These are phyloP conservation scores for Neoarthrinium moseri DNA, from an alignment of 2,329 filamentous ascomycete genomes.

Conservation along the genomic window DNA sequence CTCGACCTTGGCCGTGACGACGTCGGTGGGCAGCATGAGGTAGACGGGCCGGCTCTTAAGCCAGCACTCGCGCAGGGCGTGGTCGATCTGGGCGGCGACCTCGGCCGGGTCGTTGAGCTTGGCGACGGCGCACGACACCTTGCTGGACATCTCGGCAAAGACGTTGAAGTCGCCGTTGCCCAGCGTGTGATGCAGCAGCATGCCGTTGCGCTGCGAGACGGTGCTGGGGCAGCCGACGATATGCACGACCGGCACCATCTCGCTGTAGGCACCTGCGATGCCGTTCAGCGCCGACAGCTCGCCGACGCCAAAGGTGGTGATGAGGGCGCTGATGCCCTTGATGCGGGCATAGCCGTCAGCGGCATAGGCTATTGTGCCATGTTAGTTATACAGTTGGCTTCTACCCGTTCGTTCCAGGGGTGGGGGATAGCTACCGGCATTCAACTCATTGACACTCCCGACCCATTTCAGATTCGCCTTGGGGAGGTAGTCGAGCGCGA, in stretches of 20 bases:
- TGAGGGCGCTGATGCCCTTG: constrained; percentile 66
- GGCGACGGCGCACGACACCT: constrained; percentile 70
- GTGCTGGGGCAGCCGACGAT: constrained; percentile 53
- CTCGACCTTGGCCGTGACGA: constrained; percentile 74
- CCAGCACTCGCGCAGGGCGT: constrained; percentile 73
- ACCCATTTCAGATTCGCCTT: constrained; percentile 62
- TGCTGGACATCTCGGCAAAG: constrained; percentile 74
- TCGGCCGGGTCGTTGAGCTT: constrained; percentile 69
- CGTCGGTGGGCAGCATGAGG: constrained; percentile 78
- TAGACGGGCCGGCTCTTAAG: constrained; percentile 77
- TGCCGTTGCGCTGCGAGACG: constrained; percentile 42
- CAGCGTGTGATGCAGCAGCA: constrained; percentile 66
- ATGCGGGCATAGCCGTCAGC: constrained; percentile 79
- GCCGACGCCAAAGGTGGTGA: constrained; percentile 77
- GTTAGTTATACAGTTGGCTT: constrained; percentile 8
- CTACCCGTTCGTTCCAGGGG: background rate
- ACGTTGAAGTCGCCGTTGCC: constrained; percentile 80
- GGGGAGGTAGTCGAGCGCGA: constrained; percentile 64
- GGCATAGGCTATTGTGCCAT: constrained; percentile 57
- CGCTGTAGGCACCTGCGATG: constrained; percentile 71
- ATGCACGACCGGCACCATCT: constrained; percentile 67
- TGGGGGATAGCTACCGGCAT: constrained; percentile 55
- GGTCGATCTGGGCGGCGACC: constrained; percentile 74
- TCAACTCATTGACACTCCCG: constrained; percentile 70
- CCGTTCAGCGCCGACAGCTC: constrained; percentile 74